A percentile compares a stretch with the other conserved stretches of the same genome.
phyloP scores from a whole-genome alignment of 441 rosid genomes.

The Corymbia calophylla region DNA sequence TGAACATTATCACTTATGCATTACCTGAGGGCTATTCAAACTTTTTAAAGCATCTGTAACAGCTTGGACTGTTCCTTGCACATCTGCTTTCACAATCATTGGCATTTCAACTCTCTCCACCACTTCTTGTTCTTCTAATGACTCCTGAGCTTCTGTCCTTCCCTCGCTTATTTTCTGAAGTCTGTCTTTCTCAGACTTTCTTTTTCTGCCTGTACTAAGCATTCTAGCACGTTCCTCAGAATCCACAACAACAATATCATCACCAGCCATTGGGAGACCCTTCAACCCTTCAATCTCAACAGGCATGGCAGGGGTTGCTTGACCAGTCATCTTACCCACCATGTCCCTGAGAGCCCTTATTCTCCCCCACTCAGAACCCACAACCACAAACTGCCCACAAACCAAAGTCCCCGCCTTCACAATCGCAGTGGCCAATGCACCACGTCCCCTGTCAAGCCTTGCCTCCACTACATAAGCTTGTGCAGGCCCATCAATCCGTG shows the following conservation, averaged over 20 bases:
- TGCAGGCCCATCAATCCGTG: constrained; percentile 83
- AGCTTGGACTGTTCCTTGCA: constrained; percentile 95
- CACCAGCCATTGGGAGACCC: constrained; percentile 97
- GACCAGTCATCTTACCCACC: constrained; percentile 52
- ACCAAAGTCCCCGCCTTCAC: constrained; percentile 84
- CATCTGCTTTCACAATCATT: constrained; percentile 78
- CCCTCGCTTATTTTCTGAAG: constrained; percentile 54
- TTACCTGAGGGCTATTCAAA: constrained; percentile 85
- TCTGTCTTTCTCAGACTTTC: constrained; percentile 67
- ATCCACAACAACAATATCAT: constrained; percentile 85
- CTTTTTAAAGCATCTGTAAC: constrained; percentile 86
- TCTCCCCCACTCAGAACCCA: constrained; percentile 91
- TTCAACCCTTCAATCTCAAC: constrained; percentile 90
- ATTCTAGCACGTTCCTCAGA: constrained; percentile 92
- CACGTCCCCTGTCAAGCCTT: constrained; percentile 84
- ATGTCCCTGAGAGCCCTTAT: constrained; percentile 80
- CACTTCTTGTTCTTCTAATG: constrained; percentile 28
- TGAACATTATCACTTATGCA: background rate
- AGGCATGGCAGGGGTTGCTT: constrained; percentile 82
- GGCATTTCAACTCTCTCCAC: constrained; percentile 65
- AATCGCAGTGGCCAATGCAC: constrained; percentile 84
- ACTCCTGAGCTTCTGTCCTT: constrained; percentile 29
- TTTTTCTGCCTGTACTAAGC: constrained; percentile 84
- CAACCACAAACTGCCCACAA: constrained; percentile 76
- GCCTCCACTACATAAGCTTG: constrained; percentile 99